A percentile compares a stretch with the other conserved stretches of the same genome.
phyloP scores from a whole-genome alignment of 129 eudicot species.

The Flaveria robusta region DNA sequence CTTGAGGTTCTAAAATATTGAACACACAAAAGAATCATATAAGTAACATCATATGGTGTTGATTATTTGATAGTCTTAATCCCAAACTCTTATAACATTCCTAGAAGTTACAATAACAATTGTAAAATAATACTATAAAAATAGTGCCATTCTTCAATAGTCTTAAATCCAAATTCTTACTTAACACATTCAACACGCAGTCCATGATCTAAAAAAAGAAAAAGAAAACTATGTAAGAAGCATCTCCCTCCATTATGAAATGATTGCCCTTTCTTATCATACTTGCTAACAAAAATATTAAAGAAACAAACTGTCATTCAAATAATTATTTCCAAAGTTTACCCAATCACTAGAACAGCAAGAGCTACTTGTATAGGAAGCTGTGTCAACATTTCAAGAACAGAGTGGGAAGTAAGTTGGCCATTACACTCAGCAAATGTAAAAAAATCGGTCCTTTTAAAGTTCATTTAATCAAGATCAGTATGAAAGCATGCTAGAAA shows the following conservation, averaged over 20 bases:
- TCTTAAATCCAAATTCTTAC: background rate
- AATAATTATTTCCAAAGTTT: background rate
- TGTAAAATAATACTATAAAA: background rate
- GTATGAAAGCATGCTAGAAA: constrained; percentile 8
- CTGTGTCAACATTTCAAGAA: constrained; percentile 19
- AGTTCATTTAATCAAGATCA: constrained; percentile 17
- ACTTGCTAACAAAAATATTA: background rate
- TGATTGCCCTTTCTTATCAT: background rate
- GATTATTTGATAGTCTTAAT: constrained; percentile 1
- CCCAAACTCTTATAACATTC: background rate
- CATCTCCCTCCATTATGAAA: constrained; percentile 16
- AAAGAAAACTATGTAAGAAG: background rate
- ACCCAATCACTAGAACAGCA: constrained; percentile 22
- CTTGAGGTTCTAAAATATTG: constrained; percentile 42
- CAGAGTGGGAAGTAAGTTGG: constrained; percentile 1
- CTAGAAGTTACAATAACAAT: background rate
- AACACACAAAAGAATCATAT: constrained; percentile 28
- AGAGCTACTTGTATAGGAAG: constrained; percentile 22
- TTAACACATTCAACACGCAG: too few relatives aligned
- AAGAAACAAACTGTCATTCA: background rate
- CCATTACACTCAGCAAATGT: background rate
- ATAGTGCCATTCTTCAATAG: constrained; percentile 16
- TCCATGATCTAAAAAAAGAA: background rate
- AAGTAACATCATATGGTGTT: background rate
- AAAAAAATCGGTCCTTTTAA: constrained; percentile 4